phyloP scores from a whole-genome alignment of 75 land plant species.

The Ceratopteris richardii region DNA sequence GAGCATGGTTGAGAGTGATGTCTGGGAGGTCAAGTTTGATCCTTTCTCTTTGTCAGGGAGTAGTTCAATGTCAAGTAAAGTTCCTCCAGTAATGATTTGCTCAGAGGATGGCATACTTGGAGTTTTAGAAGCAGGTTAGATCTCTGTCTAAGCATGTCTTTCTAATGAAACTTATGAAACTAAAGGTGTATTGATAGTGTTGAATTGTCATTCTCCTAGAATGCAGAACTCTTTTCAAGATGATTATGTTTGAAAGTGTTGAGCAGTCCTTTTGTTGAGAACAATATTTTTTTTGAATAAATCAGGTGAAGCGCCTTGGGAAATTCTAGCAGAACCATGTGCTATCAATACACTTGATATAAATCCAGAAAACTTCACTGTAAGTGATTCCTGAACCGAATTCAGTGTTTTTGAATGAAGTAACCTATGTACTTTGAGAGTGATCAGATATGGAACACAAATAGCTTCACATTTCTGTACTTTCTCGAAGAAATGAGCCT shows the following conservation, averaged over 20 bases:
- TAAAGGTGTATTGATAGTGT: background rate
- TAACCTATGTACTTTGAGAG: too few relatives aligned
- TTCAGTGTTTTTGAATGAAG: too few relatives aligned
- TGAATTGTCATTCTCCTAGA: too few relatives aligned
- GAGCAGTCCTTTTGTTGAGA: too few relatives aligned
- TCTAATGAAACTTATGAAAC: background rate
- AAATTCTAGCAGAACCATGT: constrained; percentile 72
- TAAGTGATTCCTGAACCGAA: constrained; percentile 33
- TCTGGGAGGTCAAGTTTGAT: constrained; percentile 93
- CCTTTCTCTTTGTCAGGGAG: constrained; percentile 30
- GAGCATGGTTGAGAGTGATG: constrained; percentile 62
- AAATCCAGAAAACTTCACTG: constrained; percentile 66
- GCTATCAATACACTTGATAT: constrained; percentile 87
- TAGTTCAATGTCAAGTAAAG: constrained; percentile 31
- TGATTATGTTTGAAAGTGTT: too few relatives aligned
- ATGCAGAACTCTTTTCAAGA: too few relatives aligned
- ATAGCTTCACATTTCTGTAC: background rate
- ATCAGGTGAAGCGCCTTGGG: constrained; percentile 54
- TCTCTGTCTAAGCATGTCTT: background rate
- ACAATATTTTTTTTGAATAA: background rate
- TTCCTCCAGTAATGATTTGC: constrained; percentile 81
- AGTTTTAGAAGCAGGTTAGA: constrained; percentile 63
- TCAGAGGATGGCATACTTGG: constrained; percentile 95
- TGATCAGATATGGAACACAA: too few relatives aligned
- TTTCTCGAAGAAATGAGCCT: background rate